Base-by-base conservation (phyloP, 1,284 basidiomycete genomes). In the Coriolopsis trogii region DNA sequence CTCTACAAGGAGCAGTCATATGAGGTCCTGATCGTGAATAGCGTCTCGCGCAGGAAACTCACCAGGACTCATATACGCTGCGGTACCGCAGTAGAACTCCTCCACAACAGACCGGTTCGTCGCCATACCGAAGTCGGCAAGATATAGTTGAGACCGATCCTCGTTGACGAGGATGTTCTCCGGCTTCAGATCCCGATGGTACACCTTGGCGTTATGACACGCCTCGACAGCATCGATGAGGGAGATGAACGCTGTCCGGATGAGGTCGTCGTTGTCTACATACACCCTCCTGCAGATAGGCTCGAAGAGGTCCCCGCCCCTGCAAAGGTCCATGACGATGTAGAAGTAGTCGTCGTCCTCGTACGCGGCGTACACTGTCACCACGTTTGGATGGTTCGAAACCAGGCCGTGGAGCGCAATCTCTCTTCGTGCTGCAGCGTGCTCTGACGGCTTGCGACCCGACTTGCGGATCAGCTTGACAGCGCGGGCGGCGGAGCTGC, bases 121-220 rank as follows among this genome's bases (percentile, higher is more conserved):
- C 6, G 85, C 82, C 20, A 89, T 71, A 7, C 86, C 87, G 67
- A 88, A 89, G 70, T 89, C 87, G 37, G 82, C 52, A 31, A 88
- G 64, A 38, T 78, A 76, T 20, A 87, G 73, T 50, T 72, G 70
- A 49, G 69, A 70, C 33, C 81, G 78, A 39, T 65, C 64, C 8
- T 53, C 56, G 49, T 36, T 75, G 62, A 82, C 81, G 30, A 89
- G 72, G 55, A 89, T 82, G 69, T 89, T 89, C 63, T 87, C 85
- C 15, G 86, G 85, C 67, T 88, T 89, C 49, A 89, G 71, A 61
- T 88, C 86, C 24, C 84, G 82, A 64, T 87, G 85, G 67, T 76
- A 85, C 64, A 87, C 79, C 33, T 79, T 77, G 43, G 76, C 66
- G 26, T 66, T 59, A 68, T 87, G 85, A 65, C 82, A 83, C 59